Percentiles rank a stretch among this genome's conserved stretches.
phyloP scores from a whole-genome alignment of 805 yeast species.

The Metschnikowia picachoensis region DNA sequence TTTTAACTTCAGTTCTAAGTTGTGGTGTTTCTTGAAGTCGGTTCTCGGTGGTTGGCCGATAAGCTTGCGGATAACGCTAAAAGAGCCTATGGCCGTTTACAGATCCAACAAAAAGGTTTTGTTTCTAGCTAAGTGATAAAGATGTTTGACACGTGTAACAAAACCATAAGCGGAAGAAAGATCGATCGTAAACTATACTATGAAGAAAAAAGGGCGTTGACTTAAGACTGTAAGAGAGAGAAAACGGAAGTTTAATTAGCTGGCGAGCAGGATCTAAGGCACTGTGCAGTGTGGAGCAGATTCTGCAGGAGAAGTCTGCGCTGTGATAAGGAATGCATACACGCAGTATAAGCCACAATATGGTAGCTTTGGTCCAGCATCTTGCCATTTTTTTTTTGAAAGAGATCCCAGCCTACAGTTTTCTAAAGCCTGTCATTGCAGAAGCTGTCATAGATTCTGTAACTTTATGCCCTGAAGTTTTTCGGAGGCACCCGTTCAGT shows the following conservation, averaged over 20 bases:
- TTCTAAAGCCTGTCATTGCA: too few relatives aligned
- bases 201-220: not conserved
- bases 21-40: not conserved
- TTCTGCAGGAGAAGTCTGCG: slow-evolving; percentile 4
- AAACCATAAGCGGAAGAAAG: too few relatives aligned
- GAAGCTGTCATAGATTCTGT: too few relatives aligned
- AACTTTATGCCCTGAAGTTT: too few relatives aligned
- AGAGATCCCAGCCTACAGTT: too few relatives aligned
- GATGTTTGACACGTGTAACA: too few relatives aligned
- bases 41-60: not conserved
- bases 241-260: not conserved
- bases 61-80: slow-evolving; percentile 1
- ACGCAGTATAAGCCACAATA: not conserved
- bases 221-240: not conserved
- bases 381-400: too few relatives aligned
- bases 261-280: not conserved
- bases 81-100: not conserved
- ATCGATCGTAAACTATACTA: too few relatives aligned
- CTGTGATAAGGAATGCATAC: slow-evolving; percentile 4
- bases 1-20: too few relatives aligned
- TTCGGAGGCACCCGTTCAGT: too few relatives aligned
- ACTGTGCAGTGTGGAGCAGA: slow-evolving; percentile 8
- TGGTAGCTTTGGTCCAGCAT: too few relatives aligned
- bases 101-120: not conserved
- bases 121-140: too few relatives aligned